A percentile compares a stretch with the other conserved stretches of the same genome.
Evolutionary conservation across 139 green algal genomes (phyloP).

Genomic region (Nannochloris sp.): DNA sequence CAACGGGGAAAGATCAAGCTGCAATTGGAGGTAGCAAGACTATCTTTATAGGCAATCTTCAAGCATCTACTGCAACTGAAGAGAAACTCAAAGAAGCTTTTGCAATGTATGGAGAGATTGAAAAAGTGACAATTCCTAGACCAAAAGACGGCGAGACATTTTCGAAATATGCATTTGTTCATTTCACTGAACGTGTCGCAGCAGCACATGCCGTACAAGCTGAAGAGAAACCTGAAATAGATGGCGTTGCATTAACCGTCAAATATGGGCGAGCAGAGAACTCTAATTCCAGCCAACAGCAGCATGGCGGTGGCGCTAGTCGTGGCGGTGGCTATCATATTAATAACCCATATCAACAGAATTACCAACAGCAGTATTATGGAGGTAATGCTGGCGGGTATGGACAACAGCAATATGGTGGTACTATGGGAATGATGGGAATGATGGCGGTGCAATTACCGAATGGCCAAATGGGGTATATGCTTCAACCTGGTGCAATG

Average conservation of each 20-base stretch:
- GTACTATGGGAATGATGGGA: slow-evolving; percentile 12
- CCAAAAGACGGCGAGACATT: slow-evolving; percentile 31
- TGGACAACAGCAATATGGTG: slow-evolving; percentile 4
- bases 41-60: slow-evolving; percentile 80
- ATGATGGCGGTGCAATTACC: slow-evolving; percentile 41
- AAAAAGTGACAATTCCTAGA: slow-evolving; percentile 31
- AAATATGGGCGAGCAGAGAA: slow-evolving; percentile 15
- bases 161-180: slow-evolving; percentile 79
- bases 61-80: slow-evolving; percentile 48
- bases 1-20: slow-evolving; percentile 32
- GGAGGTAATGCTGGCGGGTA: slow-evolving; percentile 16
- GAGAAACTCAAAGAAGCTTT: slow-evolving; percentile 61
- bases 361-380: slow-evolving; percentile 5
- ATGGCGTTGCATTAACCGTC: slow-evolving; percentile 43
- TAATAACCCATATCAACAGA: slow-evolving; percentile 13
- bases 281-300: no score
- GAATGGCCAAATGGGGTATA: slow-evolving; percentile 46
- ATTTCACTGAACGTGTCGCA: slow-evolving; percentile 60
- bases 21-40: slow-evolving; percentile 20
- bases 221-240: slow-evolving; percentile 36
- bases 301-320: background rate
- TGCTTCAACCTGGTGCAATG: slow-evolving; percentile 11
- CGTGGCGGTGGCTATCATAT: slow-evolving; percentile 10
- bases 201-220: slow-evolving; percentile 52
- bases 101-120: slow-evolving; percentile 46